A percentile compares a stretch with the other conserved stretches of the same genome.
Conservation (phyloP, 345 rosid genomes). For the Aquilaria yunnanensis region DNA sequence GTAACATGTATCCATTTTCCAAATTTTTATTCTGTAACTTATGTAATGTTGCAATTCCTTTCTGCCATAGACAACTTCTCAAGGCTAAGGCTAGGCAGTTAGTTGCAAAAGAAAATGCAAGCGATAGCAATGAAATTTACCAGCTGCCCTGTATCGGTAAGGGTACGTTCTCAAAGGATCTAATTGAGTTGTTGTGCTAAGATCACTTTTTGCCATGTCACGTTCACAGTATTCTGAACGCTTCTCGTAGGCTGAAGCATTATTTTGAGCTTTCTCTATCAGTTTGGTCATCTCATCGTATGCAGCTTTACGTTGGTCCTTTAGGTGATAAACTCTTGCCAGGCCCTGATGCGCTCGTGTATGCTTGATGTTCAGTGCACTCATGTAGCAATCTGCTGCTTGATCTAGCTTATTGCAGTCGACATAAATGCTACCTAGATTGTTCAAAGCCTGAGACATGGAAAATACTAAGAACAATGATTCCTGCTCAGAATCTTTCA, state of each 20-base stretch:
- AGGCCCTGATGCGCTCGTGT: conserved; percentile 97
- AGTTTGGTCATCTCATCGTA: conserved; percentile 96
- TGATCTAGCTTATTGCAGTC: conserved; percentile 88
- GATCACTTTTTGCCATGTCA: conserved; percentile 87
- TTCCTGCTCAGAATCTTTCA: neutral
- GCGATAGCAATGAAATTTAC: conserved; percentile 23
- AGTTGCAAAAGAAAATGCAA: neutral
- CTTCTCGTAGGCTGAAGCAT: conserved; percentile 92
- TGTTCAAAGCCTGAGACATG: conserved; percentile 74
- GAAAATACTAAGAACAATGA: neutral
- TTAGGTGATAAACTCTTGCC: conserved; percentile 83
- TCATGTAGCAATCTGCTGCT: conserved; percentile 84
- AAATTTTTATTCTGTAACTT: too few relatives aligned
- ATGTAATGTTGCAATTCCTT: too few relatives aligned
- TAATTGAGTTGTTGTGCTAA: conserved; percentile 62
- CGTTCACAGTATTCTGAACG: conserved; percentile 96
- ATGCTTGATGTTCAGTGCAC: conserved; percentile 90
- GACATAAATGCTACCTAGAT: conserved; percentile 78
- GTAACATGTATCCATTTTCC: too few relatives aligned
- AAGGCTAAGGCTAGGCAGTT: too few relatives aligned
- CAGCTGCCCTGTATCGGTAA: conserved; percentile 96
- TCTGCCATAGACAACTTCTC: too few relatives aligned
- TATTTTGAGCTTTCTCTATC: conserved; percentile 84
- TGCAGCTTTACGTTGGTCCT: conserved; percentile 77
- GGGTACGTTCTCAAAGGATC: conserved; percentile 98